Evolutionary conservation across 306 rosid genomes (phyloP), one percentile per base, ranked within the genome.

Genomic region (Geum urbanum): DNA sequence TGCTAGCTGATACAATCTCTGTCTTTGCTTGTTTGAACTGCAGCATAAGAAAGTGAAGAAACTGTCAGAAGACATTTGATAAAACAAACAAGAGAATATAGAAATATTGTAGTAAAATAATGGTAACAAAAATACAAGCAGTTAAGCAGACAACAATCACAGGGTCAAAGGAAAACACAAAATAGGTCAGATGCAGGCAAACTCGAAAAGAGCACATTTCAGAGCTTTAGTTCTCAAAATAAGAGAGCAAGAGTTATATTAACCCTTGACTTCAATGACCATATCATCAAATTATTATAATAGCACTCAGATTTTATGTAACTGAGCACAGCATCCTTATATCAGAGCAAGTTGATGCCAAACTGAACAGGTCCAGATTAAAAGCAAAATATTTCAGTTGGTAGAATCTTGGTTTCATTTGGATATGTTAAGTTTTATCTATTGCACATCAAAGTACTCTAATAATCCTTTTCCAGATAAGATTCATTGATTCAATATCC

Each of bases 1-100:
- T 95, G 91, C 99, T 91, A 2, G 97, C 99, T 0, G 95, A 64
- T 50, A 91, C 84, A 55, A 95, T 89, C 88, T 95, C 95, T 19
- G 97, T 87, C 81, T 89, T 95, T 8, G 99, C 99, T 84, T 95
- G 97, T 66, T 88, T 92, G 8, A 95, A 81, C 99, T 95, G 92
- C 86, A 86, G 81, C 53, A 76, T 69, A 70, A 8, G 24, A 20
- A 41, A 66, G 13, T 9, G 48, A 72, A 8, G 24, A 20, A 41
- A 66, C n/a, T 9, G 48, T 67, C 37, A 71, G 52, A 47, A 52
- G 7, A 14, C 8, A 24, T 1, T 63, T 27, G 19, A 46, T 13
- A 37, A 22, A 22, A 40, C 63, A 69, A 69, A 63, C 57, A 4
- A 12, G 41, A 19, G 50, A 10, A 41, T 5, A 35, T 10, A 49